Percentiles rank a stretch among this genome's conserved stretches.
phyloP scores from a whole-genome alignment of 768 basidiomycete species.

The Kwoniella sp. region DNA sequence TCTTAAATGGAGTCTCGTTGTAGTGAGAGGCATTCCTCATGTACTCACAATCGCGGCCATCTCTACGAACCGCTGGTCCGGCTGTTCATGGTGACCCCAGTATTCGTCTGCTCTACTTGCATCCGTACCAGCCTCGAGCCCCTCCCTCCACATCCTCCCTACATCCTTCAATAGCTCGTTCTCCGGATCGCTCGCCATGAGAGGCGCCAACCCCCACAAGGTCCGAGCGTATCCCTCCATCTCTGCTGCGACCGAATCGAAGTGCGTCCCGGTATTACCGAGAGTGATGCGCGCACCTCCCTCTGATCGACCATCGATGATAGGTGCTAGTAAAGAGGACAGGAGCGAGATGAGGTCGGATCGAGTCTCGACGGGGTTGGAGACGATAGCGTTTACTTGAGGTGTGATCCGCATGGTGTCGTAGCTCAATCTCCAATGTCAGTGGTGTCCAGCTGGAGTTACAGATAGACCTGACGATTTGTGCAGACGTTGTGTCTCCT shows the following conservation, averaged over 20 bases:
- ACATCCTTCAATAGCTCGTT: conserved; percentile 22
- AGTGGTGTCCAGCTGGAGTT: no score
- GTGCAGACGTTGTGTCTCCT: no score
- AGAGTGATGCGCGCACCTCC: conserved; percentile 36
- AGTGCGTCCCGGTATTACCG: conserved; percentile 39
- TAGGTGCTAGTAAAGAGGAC: conserved; percentile 31
- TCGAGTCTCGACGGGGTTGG: conserved; percentile 37
- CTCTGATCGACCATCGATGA: conserved; percentile 23
- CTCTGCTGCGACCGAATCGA: conserved; percentile 43
- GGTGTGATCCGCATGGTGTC: conserved; percentile 4
- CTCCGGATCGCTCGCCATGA: conserved; percentile 36
- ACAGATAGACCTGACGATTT: no score
- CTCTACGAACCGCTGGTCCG: conserved; percentile 79
- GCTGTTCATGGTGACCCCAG: conserved; percentile 72
- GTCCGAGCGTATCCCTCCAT: conserved; percentile 41
- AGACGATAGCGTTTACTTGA: conserved; percentile 29
- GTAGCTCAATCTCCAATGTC: no score
- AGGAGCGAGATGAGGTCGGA: conserved; percentile 35
- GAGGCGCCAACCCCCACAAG: conserved; percentile 41
- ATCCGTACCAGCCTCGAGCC: conserved; percentile 69
- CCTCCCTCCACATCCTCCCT: conserved; percentile 62
- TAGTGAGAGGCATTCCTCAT: no score
- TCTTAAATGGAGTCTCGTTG: no score
- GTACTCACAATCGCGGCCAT: conserved; percentile 67
- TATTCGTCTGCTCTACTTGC: conserved; percentile 65